Base-by-base conservation (phyloP, 2,329 filamentous ascomycete species). In the Diaporthe eres region DNA sequence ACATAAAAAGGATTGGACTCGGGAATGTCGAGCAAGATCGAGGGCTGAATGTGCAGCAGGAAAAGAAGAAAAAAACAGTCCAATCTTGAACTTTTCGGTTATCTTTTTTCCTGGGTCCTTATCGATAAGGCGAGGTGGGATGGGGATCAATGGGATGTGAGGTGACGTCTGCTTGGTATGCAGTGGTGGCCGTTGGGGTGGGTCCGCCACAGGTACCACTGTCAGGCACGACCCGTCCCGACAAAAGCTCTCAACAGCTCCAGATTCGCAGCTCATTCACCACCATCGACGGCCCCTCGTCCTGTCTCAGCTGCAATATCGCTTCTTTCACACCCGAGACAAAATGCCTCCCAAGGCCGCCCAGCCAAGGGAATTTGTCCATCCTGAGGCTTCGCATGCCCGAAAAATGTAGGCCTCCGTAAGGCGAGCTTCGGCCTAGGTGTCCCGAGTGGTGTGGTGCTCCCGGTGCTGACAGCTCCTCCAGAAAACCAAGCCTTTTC, bases 401-500 rank as follows among this genome's bases (percentile, higher is more conserved):
- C 87, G 86, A 81, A 90, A 89, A 81, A 88, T 87, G 88, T 89
- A 80, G 75, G 83, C 75, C 34, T 8, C 39, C 49, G 42, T 17
- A 49, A n/a, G n/a, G 4, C 3, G 37, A 22, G 5, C 15, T 22
- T 37, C 9, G 44, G 71, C 28, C 28, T 6, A 61, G 37, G 58
- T 55, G 71, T 42, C 71, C 44, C 22, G n/a, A 65, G 42, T 39
- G 19, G 51, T 15, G 34, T 74, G n/a, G 44, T 37, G 28, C 44
- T 47, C 9, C 42, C 15, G n/a, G 49, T 51, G 49, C 72, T 76
- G 60, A 77, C 65, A 37, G 53, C 37, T 17, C 34, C 60, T 70
- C 77, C 74, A 89, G 87, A 79, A 81, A 82, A 78, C 87, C 86
- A 74, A 90, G 88, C 75, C 87, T 88, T 71, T 94, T 92, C 82